Evolutionary conservation across 2,329 filamentous ascomycete species (phyloP).

Genomic region (Coniochaeta sp.): DNA sequence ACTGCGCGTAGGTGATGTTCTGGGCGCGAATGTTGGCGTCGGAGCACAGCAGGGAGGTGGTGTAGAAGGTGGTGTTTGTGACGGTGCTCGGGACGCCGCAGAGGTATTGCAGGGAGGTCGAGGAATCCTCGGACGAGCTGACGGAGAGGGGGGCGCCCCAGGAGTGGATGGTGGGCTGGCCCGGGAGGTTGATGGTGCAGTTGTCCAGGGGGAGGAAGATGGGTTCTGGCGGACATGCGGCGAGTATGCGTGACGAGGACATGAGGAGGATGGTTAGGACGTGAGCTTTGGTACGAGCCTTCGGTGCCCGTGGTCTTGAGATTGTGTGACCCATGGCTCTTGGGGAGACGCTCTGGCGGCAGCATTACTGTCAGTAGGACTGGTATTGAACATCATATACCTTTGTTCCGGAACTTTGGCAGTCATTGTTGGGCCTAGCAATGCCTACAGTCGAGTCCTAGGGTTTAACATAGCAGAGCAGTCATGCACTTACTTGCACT

Average conservation of each 20-base stretch:
- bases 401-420: neutral
- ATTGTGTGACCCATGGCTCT: neutral
- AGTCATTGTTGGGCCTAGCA: neutral
- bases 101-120: neutral
- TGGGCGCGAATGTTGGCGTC: neutral
- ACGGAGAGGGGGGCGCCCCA: neutral
- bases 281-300: neutral
- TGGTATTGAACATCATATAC: neutral
- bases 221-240: neutral
- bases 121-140: neutral
- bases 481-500: neutral
- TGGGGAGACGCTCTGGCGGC: neutral
- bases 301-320: neutral
- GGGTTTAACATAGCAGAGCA: neutral
- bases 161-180: neutral
- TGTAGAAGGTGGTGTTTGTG: neutral
- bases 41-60: neutral
- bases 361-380: neutral
- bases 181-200: neutral
- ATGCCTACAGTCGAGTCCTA: neutral
- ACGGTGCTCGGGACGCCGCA: neutral
- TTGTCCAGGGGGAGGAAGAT: neutral
- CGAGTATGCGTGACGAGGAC: neutral
- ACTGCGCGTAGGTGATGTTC: neutral
- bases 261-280: neutral